Evolutionary conservation across 257 asterid species (phyloP).

Genomic region (Cynanchum wilfordii): DNA sequence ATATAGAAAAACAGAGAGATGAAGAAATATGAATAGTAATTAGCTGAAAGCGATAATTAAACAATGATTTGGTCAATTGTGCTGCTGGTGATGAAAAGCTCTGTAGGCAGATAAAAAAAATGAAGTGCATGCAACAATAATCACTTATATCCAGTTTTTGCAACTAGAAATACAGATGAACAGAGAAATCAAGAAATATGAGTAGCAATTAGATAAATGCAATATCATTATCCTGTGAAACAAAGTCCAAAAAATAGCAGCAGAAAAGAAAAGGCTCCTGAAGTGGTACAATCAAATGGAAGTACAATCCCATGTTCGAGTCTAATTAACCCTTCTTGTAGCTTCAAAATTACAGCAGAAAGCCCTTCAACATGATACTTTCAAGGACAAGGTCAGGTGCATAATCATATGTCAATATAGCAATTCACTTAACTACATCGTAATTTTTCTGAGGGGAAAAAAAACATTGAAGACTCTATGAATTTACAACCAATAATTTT

Average conservation of each 20-base stretch:
- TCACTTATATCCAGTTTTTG: neutral
- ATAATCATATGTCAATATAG: neutral
- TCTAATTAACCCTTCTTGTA: neutral
- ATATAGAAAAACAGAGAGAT: neutral
- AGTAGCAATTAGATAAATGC: neutral
- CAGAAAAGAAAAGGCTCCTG: neutral
- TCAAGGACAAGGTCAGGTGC: neutral
- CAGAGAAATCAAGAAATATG: neutral
- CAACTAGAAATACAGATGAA: neutral
- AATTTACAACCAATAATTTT: neutral
- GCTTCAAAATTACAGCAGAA: neutral
- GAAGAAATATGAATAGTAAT: neutral
- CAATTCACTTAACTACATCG: neutral
- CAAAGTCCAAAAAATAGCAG: neutral
- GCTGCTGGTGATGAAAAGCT: neutral
- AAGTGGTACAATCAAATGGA: neutral
- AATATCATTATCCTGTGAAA: neutral
- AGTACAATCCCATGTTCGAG: neutral
- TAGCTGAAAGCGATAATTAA: neutral
- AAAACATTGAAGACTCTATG: neutral
- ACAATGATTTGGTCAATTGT: constrained; percentile 10
- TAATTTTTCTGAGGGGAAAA: neutral
- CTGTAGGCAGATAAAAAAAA: neutral
- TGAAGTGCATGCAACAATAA: neutral
- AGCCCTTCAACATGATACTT: neutral